Evolutionary conservation across 768 basidiomycete genomes (phyloP), one percentile per base, ranked within the genome.

Genomic region (Kwoniella sp.): DNA sequence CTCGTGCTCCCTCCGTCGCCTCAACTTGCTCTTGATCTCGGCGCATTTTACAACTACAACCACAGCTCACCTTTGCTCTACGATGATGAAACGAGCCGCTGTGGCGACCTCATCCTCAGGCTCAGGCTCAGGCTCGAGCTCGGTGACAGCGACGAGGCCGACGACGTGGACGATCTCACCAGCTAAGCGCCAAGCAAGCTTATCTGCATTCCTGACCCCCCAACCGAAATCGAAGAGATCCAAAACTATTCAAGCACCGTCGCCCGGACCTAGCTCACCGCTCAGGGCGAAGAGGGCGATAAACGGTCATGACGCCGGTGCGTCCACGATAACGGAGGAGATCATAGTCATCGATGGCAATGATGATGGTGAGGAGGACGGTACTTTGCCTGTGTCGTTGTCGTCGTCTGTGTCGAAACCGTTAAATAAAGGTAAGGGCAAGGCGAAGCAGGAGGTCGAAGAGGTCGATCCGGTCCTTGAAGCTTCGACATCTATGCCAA

Each of bases 191-290:
- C 65, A 66, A 54, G 59, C 58, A 15, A 60, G 58, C 31, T 34
- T 66, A n/a, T 58, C 65, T 7, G 52, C 31, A 8, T 66, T 66
- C 47, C 29, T 66, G 15, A 57, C 57, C 17, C 63, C 63, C 5
- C 57, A 55, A 28, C 37, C 25, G 8, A 31, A 47, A 1, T 17
- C 51, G 48, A 28, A 34, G 23, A 51, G 20, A 17, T 11, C 15
- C 41, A 45, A 45, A 20, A 3, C 20, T 5, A 13, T 5, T 5
- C 34, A 34, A 34, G 13, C 34, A 34, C 34, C 5, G 20, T 25
- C 22, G 22, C 2, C 50, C 11, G 25, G 15, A 4, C 25, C 50
- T 4, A 51, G 23, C 50, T 56, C 55, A 17, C 41, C 41, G 4
- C 20, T 20, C 8, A 45, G 15, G 20, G 41, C 41, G 3, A 20